A percentile compares a stretch with the other conserved stretches of the same genome.
phyloP scores from a whole-genome alignment of 2,329 filamentous ascomycete genomes.

The Claviceps sp. region DNA sequence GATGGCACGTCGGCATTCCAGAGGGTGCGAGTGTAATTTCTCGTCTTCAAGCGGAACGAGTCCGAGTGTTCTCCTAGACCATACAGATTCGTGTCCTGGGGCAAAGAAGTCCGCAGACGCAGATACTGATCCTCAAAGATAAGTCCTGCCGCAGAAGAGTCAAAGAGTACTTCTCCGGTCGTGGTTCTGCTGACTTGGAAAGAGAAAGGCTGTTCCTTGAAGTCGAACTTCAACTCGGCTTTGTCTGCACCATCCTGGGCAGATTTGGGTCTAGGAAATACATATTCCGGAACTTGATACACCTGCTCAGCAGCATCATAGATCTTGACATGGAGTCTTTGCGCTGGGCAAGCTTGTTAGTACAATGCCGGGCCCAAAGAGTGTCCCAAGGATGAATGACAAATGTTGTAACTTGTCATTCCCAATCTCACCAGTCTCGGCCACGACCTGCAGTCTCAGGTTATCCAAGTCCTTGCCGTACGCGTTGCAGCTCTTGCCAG shows the following conservation, averaged over 20 bases:
- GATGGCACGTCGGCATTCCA: constrained; percentile 55
- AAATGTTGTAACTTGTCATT: background rate
- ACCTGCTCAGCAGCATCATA: constrained; percentile 50
- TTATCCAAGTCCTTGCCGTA: constrained; percentile 39
- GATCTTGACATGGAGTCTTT: constrained; percentile 59
- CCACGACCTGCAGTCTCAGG: constrained; percentile 18
- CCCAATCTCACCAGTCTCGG: constrained; percentile 16
- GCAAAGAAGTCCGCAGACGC: constrained; percentile 52
- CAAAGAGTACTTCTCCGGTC: constrained; percentile 40
- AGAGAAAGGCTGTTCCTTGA: constrained; percentile 39
- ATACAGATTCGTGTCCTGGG: constrained; percentile 54
- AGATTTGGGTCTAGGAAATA: constrained; percentile 45
- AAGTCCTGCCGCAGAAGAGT: constrained; percentile 49
- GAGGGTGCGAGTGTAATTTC: constrained; percentile 54
- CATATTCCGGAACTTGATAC: constrained; percentile 50
- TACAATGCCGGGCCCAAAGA: background rate
- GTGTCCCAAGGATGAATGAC: background rate
- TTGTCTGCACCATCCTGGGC: constrained; percentile 3
- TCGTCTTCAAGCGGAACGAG: constrained; percentile 49
- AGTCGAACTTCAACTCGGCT: constrained; percentile 28
- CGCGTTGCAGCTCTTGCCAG: constrained; percentile 57
- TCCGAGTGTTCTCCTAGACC: constrained; percentile 65
- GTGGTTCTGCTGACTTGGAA: constrained; percentile 37
- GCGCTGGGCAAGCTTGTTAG: constrained; percentile 8
- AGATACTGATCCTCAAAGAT: constrained; percentile 66